Evolutionary conservation across 1,139 yeast genomes (phyloP).

Genomic region (Sugiyamaella pinicola): DNA sequence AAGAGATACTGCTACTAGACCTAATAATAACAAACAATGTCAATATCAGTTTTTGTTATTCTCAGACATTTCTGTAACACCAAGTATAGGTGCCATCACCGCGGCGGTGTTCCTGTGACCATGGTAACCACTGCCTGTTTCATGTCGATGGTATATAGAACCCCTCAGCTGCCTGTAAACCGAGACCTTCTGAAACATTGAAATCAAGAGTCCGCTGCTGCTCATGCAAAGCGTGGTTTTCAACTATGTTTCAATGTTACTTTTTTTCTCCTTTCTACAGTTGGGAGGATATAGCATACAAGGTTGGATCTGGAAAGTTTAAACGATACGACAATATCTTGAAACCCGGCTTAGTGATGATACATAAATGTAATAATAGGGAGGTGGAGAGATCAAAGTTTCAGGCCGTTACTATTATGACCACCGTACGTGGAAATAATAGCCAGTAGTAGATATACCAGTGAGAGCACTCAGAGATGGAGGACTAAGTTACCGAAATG

Average conservation of each 20-base stretch:
- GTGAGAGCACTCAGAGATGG: no score
- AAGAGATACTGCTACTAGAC: neutral
- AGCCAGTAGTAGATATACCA: no score
- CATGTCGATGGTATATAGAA: neutral
- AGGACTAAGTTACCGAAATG: no score
- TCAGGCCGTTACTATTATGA: neutral
- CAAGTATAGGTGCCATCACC: neutral
- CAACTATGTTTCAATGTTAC: neutral
- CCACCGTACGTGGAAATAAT: neutral
- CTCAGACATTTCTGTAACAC: slow-evolving; percentile 6
- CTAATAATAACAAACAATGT: slow-evolving; percentile 2
- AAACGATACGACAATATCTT: neutral
- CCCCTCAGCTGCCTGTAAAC: neutral
- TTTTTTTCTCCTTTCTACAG: neutral
- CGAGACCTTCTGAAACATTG: neutral
- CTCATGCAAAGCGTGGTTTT: neutral
- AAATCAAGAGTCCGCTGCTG: neutral
- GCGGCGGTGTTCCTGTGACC: neutral
- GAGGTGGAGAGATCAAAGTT: no score
- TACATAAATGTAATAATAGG: no score
- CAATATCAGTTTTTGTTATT: neutral
- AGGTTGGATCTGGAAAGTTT: neutral
- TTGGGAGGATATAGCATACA: no score
- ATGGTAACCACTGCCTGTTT: neutral
- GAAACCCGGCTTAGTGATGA: no score